Percentiles rank a stretch among this genome's conserved stretches.
Evolutionary conservation across 495 filamentous ascomycete species (phyloP).

Genomic region (Aeminium ludgeri): DNA sequence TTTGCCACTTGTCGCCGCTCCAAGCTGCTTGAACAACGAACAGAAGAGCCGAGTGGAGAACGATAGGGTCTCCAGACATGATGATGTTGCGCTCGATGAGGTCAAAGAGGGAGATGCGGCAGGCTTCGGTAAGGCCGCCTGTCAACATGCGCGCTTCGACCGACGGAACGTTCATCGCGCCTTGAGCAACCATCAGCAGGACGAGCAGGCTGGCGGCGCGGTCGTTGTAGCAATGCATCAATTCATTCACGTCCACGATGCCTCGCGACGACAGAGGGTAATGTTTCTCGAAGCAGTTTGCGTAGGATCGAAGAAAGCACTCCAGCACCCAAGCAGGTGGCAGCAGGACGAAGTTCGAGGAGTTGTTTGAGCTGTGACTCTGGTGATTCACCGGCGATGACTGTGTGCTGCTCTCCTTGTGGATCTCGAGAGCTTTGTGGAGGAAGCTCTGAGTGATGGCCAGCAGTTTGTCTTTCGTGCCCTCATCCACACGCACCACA

Average conservation of each 20-base stretch:
- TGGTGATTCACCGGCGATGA: conserved; percentile 18
- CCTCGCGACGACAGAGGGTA: conserved; percentile 37
- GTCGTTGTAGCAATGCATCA: conserved; percentile 36
- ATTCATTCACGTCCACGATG: conserved; percentile 40
- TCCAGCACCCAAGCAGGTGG: conserved; percentile 43
- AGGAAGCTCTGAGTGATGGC: conserved; percentile 47
- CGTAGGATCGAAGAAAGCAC: conserved; percentile 42
- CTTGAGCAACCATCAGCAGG: conserved; percentile 49
- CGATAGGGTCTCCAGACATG: conserved; percentile 39
- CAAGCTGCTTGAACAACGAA: conserved; percentile 44
- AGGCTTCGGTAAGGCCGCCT: conserved; percentile 45
- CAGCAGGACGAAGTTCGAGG: conserved; percentile 39
- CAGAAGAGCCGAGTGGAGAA: conserved; percentile 41
- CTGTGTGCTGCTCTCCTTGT: conserved; percentile 26
- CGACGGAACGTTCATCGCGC: conserved; percentile 39
- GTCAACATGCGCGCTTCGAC: conserved; percentile 41
- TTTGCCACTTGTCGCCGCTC: conserved; percentile 55
- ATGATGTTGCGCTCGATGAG: conserved; percentile 48
- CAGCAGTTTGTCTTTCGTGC: conserved; percentile 44
- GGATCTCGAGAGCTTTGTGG: conserved; percentile 44
- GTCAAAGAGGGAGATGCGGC: conserved; percentile 48
- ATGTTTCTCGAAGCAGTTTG: conserved; percentile 39
- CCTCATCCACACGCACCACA: conserved; percentile 24
- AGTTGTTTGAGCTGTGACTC: conserved; percentile 25
- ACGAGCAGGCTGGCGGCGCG: conserved; percentile 41